A percentile compares a stretch with the other conserved stretches of the same genome.
Evolutionary conservation across 257 asterid species (phyloP).

Genomic region (Petunia secreta): DNA sequence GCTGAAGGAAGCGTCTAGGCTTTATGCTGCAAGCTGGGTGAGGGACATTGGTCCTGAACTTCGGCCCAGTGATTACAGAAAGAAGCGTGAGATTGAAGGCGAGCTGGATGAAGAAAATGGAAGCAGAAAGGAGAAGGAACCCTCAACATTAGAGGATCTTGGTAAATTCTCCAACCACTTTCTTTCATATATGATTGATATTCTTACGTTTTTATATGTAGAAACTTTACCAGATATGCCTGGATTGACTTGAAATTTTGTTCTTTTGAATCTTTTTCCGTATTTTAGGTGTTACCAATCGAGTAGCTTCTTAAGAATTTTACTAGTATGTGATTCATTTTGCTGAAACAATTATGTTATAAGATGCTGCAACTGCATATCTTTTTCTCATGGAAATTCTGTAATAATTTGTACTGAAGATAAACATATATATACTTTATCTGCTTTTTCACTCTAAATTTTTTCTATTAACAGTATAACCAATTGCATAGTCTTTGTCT

Average conservation of each 20-base stretch:
- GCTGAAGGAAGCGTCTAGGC: constrained; percentile 80
- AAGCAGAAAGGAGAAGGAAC: constrained; percentile 49
- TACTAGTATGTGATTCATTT: background rate
- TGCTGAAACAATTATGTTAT: background rate
- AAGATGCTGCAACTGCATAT: background rate
- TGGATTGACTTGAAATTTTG: background rate
- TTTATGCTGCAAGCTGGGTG: constrained; percentile 91
- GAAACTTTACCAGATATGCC: background rate
- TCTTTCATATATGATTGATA: background rate
- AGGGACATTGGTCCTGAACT: constrained; percentile 95
- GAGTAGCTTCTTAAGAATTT: background rate
- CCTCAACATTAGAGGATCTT: constrained; percentile 90
- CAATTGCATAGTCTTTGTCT: background rate
- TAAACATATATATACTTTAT: background rate
- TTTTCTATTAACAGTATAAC: background rate
- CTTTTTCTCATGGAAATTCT: background rate
- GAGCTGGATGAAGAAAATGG: constrained; percentile 34
- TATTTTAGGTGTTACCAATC: background rate
- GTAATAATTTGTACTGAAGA: background rate
- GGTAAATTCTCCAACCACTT: constrained; percentile 44
- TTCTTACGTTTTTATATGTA: background rate
- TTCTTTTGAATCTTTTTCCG: background rate
- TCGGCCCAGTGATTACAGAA: constrained; percentile 77
- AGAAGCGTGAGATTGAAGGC: constrained; percentile 43
- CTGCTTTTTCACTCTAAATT: background rate